Evolutionary conservation across 768 basidiomycete species (phyloP).

Genomic region (Termitomyces sp.): DNA sequence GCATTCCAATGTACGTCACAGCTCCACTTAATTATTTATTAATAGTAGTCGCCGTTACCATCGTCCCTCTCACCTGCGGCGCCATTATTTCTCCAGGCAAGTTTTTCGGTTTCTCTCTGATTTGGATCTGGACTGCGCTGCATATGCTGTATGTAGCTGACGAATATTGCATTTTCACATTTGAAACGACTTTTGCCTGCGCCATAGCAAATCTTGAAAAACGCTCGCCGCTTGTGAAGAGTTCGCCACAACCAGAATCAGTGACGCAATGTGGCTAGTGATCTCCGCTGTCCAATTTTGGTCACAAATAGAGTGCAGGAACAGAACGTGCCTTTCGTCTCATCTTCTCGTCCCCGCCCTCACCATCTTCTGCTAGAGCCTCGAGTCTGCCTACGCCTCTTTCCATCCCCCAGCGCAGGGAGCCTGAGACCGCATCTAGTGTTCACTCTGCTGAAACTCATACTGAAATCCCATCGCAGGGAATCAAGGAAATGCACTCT

Average conservation of each 20-base stretch:
- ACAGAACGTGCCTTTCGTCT: neutral
- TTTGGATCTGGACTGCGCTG: neutral
- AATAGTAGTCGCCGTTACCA: neutral
- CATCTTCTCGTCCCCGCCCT: neutral
- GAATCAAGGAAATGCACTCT: no score
- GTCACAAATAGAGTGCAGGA: neutral
- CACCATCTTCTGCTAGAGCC: no score
- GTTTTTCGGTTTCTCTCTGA: neutral
- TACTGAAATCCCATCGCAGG: no score
- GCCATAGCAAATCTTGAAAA: neutral
- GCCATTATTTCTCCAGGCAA: neutral
- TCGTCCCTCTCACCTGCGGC: neutral
- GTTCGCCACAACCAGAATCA: neutral
- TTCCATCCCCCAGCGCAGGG: neutral
- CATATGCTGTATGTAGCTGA: neutral
- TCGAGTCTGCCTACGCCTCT: no score
- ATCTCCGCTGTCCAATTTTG: constrained; percentile 4
- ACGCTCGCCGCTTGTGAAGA: neutral
- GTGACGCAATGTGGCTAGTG: constrained; percentile 3
- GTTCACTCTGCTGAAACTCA: no score
- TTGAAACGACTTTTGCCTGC: neutral
- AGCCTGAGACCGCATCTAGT: no score
- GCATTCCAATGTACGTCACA: no score
- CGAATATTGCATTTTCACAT: neutral
- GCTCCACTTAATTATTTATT: neutral